These are phyloP conservation scores for Brassica napus DNA, from an alignment of 345 rosid genomes.

Conservation along the genomic window DNA sequence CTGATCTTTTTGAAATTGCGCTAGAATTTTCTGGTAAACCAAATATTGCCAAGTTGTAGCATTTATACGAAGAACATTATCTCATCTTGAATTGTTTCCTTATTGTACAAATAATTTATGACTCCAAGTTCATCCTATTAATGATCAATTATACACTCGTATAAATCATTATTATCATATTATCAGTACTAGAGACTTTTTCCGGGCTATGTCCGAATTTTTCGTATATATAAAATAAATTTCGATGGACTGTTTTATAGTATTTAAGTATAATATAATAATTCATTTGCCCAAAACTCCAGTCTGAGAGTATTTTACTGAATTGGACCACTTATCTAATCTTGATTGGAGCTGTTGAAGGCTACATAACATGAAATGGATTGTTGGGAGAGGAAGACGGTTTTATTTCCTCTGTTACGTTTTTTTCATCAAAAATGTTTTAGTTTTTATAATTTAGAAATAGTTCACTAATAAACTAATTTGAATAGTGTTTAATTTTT, in stretches of 20 bases:
- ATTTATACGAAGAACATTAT: background rate
- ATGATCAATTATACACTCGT: background rate
- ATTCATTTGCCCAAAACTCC: too few relatives aligned
- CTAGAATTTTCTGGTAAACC: slow-evolving; percentile 58
- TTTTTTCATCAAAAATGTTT: background rate
- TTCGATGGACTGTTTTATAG: too few relatives aligned
- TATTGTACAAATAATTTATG: slow-evolving; percentile 14
- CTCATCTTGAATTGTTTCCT: background rate
- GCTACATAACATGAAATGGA: too few relatives aligned
- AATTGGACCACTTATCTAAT: too few relatives aligned
- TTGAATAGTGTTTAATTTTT: too few relatives aligned
- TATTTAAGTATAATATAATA: too few relatives aligned
- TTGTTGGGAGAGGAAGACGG: background rate
- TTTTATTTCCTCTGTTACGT: background rate
- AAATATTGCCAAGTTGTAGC: slow-evolving; percentile 41
- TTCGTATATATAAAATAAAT: too few relatives aligned
- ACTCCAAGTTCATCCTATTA: background rate
- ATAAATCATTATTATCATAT: too few relatives aligned
- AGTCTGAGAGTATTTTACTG: too few relatives aligned
- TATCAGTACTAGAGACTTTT: background rate
- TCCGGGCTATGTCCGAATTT: too few relatives aligned
- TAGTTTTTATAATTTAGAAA: background rate
- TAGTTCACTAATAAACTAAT: background rate
- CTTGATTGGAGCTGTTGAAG: too few relatives aligned
- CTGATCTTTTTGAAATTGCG: slow-evolving; percentile 84